Conservation (phyloP, 345 rosid species). For the Eucalyptus grandis region DNA sequence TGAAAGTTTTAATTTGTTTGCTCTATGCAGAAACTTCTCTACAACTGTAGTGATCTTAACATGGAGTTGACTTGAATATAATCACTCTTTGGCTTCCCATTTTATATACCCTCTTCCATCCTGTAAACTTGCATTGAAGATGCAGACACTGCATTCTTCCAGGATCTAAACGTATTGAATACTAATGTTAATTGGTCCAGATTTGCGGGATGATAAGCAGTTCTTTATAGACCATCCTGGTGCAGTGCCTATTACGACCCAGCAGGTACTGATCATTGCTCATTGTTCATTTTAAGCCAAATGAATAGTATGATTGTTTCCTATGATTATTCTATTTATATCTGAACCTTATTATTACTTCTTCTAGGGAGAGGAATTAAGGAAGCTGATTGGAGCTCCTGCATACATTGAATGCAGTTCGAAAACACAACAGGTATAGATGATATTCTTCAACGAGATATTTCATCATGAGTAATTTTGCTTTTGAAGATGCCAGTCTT, state of each 20-base stretch:
- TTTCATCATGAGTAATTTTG: neutral
- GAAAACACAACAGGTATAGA: slow-evolving; percentile 75
- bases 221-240: slow-evolving; percentile 90
- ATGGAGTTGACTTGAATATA: neutral
- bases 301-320: neutral
- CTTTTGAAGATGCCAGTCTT: neutral
- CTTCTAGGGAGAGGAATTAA: slow-evolving; percentile 86
- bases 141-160: neutral
- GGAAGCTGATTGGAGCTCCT: slow-evolving; percentile 77
- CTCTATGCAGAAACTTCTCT: neutral
- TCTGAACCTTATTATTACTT: neutral
- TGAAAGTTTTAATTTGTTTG: neutral
- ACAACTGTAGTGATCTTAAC: neutral
- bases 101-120: neutral
- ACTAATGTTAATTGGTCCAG: slow-evolving; percentile 21
- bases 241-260: slow-evolving; percentile 68
- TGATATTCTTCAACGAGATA: neutral
- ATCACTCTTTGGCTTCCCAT: neutral
- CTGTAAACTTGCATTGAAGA: neutral
- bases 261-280: slow-evolving; percentile 34
- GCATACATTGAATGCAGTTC: slow-evolving; percentile 91
- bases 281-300: neutral
- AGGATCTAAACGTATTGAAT: neutral
- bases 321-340: neutral
- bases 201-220: slow-evolving; percentile 91